Evolutionary conservation across 345 rosid genomes (phyloP).

Genomic region (Jatropha curcas): DNA sequence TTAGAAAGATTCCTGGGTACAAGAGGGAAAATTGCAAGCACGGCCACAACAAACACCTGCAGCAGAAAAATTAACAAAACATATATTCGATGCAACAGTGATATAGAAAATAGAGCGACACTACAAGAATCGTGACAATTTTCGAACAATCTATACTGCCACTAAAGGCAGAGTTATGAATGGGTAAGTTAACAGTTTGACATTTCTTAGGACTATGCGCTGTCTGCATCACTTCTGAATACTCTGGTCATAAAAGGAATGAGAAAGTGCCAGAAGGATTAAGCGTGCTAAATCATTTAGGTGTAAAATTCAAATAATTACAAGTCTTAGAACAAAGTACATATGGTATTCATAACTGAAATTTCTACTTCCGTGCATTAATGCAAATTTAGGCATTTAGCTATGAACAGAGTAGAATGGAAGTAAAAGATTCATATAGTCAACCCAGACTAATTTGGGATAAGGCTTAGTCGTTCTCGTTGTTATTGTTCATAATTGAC

Average conservation of each 20-base stretch:
- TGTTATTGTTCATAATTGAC: too few relatives aligned
- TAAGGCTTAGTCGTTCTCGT: too few relatives aligned
- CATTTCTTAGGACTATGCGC: neutral
- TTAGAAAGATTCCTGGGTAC: constrained; percentile 69
- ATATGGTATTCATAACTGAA: neutral
- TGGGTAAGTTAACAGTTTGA: neutral
- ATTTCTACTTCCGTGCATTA: too few relatives aligned
- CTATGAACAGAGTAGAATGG: too few relatives aligned
- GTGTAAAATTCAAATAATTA: neutral
- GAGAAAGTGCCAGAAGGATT: neutral
- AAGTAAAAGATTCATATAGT: too few relatives aligned
- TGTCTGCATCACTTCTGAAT: neutral
- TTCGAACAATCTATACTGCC: neutral
- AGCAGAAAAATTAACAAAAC: constrained; percentile 24
- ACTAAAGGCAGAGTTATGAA: neutral
- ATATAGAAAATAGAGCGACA: constrained; percentile 2
- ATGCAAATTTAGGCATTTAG: too few relatives aligned
- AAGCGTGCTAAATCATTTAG: neutral
- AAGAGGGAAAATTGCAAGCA: constrained; percentile 85
- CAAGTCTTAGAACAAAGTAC: neutral
- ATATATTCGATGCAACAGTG: neutral
- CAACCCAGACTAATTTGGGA: too few relatives aligned
- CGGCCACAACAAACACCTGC: constrained; percentile 85
- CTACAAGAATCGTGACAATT: neutral
- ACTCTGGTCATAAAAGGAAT: neutral